Percentiles rank a stretch among this genome's conserved stretches.
Conservation (phyloP, 768 basidiomycete genomes). For the Imleria badia region DNA sequence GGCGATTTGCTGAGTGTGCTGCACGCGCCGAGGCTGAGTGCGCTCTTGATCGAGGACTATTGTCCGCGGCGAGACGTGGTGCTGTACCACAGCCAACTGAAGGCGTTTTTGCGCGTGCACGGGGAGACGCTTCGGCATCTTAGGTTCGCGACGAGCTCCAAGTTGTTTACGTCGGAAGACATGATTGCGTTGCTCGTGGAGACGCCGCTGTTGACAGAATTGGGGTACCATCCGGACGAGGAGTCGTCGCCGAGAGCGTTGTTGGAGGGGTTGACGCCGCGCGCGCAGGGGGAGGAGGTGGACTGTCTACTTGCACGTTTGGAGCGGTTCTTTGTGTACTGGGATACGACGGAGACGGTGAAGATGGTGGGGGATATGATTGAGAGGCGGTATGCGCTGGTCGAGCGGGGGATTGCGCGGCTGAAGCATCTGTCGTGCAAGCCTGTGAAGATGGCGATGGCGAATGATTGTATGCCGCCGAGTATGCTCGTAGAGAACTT, state of each 20-base stretch:
- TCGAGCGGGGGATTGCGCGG: slow-evolving; percentile 9
- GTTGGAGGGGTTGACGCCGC: slow-evolving; percentile 25
- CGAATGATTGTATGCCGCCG: slow-evolving; percentile 19
- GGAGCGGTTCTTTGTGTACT: slow-evolving; percentile 21
- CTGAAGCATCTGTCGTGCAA: slow-evolving; percentile 23
- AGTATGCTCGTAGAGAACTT: slow-evolving; percentile 15
- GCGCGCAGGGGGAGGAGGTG: background rate
- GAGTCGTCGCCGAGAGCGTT: slow-evolving; percentile 17
- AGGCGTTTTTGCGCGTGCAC: slow-evolving; percentile 15
- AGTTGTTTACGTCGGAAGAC: slow-evolving; percentile 16
- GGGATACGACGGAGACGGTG: slow-evolving; percentile 28
- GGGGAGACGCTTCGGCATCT: slow-evolving; percentile 10
- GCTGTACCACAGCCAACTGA: slow-evolving; percentile 14
- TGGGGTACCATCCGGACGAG: slow-evolving; percentile 26
- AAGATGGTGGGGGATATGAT: slow-evolving; percentile 26
- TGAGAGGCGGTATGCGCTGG: slow-evolving; percentile 20
- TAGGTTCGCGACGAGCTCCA: slow-evolving; percentile 20
- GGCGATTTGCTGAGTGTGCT: slow-evolving; percentile 16
- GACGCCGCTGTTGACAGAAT: slow-evolving; percentile 17
- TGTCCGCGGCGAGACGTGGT: slow-evolving; percentile 13
- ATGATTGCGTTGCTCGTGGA: slow-evolving; percentile 16
- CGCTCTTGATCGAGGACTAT: slow-evolving; percentile 19
- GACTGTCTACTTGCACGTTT: slow-evolving; percentile 20
- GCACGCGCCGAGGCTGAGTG: slow-evolving; percentile 14
- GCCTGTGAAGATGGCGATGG: slow-evolving; percentile 10